Evolutionary conservation across 805 yeast species (phyloP).

Genomic region (Clavispora santaluciae): DNA sequence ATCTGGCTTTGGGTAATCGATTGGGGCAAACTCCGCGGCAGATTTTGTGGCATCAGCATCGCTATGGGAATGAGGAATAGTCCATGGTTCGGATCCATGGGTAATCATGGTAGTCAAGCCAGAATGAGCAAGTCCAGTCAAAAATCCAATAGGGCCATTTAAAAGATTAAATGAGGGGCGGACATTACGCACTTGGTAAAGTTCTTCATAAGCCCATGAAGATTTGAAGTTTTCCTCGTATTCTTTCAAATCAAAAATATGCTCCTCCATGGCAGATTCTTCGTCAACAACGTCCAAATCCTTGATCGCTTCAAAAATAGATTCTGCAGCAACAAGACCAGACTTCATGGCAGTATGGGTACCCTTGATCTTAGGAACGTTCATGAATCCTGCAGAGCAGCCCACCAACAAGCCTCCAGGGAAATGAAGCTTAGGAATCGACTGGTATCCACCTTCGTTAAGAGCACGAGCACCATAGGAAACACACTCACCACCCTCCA

Average conservation of each 20-base stretch:
- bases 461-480: slow-evolving; percentile 95
- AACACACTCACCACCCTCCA: slow-evolving; percentile 87
- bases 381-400: slow-evolving; percentile 93
- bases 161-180: slow-evolving; percentile 79
- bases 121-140: slow-evolving; percentile 80
- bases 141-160: slow-evolving; percentile 53
- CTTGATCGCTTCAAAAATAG: slow-evolving; percentile 46
- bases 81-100: slow-evolving; percentile 83
- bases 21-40: slow-evolving; percentile 64
- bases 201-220: slow-evolving; percentile 86
- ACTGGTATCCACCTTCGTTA: slow-evolving; percentile 95
- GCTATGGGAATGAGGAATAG: slow-evolving; percentile 61
- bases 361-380: slow-evolving; percentile 96
- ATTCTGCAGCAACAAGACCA: slow-evolving; percentile 93
- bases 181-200: slow-evolving; percentile 79
- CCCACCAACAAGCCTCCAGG: slow-evolving; percentile 98
- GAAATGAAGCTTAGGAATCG: slow-evolving; percentile 83
- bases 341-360: slow-evolving; percentile 96
- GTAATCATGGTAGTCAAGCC: slow-evolving; percentile 79
- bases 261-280: slow-evolving; percentile 34
- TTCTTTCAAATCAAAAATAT: slow-evolving; percentile 45
- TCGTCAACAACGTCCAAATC: slow-evolving; percentile 46
- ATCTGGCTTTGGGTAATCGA: slow-evolving; percentile 93
- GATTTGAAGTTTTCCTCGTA: slow-evolving; percentile 63
- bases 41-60: slow-evolving; percentile 70